A percentile compares a stretch with the other conserved stretches of the same genome.
These are phyloP conservation scores for Trichophyton schoenleinii DNA, from an alignment of 2,329 filamentous ascomycete species.

Conservation along the genomic window DNA sequence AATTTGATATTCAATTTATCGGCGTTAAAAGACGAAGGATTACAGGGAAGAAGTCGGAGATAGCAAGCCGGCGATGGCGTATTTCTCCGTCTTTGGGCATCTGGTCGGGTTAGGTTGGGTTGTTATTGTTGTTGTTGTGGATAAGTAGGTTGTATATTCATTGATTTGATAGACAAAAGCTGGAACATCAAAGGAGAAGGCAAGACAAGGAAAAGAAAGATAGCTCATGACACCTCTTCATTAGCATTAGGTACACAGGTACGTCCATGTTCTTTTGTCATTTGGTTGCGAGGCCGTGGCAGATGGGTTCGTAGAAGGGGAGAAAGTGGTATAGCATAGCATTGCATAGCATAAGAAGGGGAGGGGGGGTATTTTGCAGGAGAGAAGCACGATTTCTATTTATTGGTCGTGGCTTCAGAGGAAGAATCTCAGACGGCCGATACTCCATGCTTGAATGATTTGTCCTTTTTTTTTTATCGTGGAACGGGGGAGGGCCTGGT, in stretches of 20 bases:
- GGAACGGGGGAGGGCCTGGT: background rate
- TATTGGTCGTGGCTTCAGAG: background rate
- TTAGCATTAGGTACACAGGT: constrained; percentile 4
- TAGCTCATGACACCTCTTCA: background rate
- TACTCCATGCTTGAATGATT: background rate
- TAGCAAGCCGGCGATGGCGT: background rate
- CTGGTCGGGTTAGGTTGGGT: background rate
- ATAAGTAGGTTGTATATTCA: background rate
- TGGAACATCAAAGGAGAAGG: background rate
- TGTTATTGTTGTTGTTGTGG: background rate
- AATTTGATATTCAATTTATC: background rate
- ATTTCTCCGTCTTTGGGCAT: background rate
- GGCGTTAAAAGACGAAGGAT: background rate
- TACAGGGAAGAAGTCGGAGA: background rate
- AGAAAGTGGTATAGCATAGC: background rate
- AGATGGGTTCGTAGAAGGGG: background rate
- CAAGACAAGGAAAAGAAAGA: background rate
- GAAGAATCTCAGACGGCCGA: background rate
- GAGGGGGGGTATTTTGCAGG: background rate
- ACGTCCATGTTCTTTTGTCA: constrained; percentile 1
- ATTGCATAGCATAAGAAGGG: no score
- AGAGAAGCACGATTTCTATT: background rate
- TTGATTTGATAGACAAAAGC: background rate
- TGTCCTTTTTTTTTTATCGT: background rate
- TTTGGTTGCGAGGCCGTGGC: background rate